phyloP scores from a whole-genome alignment of 306 rosid species.

The Cucurbita moschata region DNA sequence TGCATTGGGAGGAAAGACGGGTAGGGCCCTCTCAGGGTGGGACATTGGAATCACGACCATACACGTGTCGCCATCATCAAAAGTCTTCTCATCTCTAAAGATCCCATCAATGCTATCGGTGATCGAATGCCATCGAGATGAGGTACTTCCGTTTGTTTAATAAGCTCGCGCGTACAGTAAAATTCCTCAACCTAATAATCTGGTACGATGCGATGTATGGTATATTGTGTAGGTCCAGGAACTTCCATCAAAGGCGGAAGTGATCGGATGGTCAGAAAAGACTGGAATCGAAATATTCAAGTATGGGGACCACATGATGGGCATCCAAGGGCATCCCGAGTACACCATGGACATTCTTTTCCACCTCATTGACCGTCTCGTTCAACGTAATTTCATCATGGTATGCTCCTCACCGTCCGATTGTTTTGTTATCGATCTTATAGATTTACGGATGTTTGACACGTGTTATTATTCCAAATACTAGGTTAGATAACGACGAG shows the following conservation, averaged over 20 bases:
- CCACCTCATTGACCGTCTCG: slow-evolving; percentile 56
- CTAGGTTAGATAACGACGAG: not conserved
- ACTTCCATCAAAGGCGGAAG: slow-evolving; percentile 60
- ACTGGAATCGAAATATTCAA: slow-evolving; percentile 63
- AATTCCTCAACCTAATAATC: not conserved
- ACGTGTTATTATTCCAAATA: not conserved
- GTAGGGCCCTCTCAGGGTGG: slow-evolving; percentile 61
- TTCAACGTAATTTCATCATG: slow-evolving; percentile 24
- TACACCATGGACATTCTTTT: slow-evolving; percentile 57
- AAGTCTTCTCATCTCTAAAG: slow-evolving; percentile 28
- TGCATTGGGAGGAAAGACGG: slow-evolving; percentile 75
- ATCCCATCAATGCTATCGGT: slow-evolving; percentile 46
- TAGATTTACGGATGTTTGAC: not conserved
- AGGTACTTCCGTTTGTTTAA: slow-evolving; percentile 26
- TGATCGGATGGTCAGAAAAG: slow-evolving; percentile 73
- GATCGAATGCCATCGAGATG: slow-evolving; percentile 66
- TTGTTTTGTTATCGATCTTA: not conserved
- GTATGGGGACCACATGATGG: slow-evolving; percentile 62
- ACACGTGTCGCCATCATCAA: slow-evolving; percentile 33
- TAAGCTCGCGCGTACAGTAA: not conserved
- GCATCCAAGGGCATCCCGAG: slow-evolving; percentile 98
- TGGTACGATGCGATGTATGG: not conserved
- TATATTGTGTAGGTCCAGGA: slow-evolving; percentile 32
- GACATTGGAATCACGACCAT: slow-evolving; percentile 62
- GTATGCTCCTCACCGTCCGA: slow-evolving; percentile 13